Percentiles rank a stretch among this genome's conserved stretches.
phyloP scores from a whole-genome alignment of 345 rosid genomes.

The Heritiera littoralis region DNA sequence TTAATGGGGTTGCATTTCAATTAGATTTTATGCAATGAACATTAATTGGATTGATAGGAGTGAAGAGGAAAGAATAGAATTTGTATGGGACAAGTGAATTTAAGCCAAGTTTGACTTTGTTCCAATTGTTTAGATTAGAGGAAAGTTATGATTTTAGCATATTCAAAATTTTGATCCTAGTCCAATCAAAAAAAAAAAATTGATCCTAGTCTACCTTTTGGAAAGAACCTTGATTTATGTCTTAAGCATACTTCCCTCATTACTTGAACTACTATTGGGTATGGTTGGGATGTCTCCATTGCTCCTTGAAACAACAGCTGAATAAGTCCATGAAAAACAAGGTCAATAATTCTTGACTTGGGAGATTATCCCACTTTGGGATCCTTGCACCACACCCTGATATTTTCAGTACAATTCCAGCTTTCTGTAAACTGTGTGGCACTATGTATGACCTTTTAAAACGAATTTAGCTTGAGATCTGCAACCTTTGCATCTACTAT shows the following conservation, averaged over 20 bases:
- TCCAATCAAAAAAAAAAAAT: too few relatives aligned
- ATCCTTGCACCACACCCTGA: neutral
- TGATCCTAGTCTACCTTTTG: neutral
- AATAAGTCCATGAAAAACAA: neutral
- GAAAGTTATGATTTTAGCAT: neutral
- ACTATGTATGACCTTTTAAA: neutral
- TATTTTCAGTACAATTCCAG: neutral
- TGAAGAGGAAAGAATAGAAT: neutral
- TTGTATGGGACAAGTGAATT: neutral
- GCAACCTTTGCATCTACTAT: neutral
- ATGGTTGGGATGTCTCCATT: neutral
- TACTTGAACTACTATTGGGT: neutral
- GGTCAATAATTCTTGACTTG: neutral
- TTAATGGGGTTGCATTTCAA: neutral
- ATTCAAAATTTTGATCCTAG: neutral
- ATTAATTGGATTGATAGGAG: neutral
- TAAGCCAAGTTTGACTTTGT: neutral
- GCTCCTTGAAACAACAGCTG: neutral
- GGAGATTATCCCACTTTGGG: neutral
- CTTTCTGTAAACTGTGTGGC: neutral
- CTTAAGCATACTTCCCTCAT: neutral
- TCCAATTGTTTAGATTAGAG: slow-evolving; percentile 5
- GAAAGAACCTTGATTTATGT: neutral
- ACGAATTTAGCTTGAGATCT: neutral
- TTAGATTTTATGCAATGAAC: neutral